Evolutionary conservation across 2,329 filamentous ascomycete species (phyloP).

Genomic region (Trichoderma polysporum): DNA sequence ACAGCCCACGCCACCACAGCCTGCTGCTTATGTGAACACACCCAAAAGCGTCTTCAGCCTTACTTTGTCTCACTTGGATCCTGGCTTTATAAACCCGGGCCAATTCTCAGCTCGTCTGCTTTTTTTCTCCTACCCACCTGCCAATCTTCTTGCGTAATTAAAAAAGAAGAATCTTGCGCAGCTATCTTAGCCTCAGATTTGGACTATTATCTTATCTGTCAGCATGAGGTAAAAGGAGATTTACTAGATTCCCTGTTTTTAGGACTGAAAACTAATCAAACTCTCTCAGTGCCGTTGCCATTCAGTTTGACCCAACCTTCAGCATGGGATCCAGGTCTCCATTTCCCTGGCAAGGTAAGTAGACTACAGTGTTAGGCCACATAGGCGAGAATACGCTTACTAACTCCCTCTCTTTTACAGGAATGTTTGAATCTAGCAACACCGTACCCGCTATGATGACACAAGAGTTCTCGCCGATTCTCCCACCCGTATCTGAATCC

Average conservation of each 20-base stretch:
- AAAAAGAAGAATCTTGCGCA: not conserved
- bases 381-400: slow-evolving; percentile 13
- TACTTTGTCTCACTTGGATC: slow-evolving; percentile 16
- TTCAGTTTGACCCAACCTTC: slow-evolving; percentile 53
- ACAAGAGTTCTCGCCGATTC: slow-evolving; percentile 48
- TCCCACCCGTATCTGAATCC: slow-evolving; percentile 45
- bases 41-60: slow-evolving; percentile 19
- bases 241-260: not conserved
- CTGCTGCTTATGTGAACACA: slow-evolving; percentile 20
- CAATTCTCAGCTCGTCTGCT: slow-evolving; percentile 8
- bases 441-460: slow-evolving; percentile 40
- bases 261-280: slow-evolving; percentile 2
- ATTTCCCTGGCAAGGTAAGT: slow-evolving; percentile 51
- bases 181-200: not conserved
- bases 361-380: not conserved
- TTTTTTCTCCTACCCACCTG: not conserved
- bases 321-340: slow-evolving; percentile 52
- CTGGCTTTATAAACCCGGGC: slow-evolving; percentile 6
- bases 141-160: not conserved
- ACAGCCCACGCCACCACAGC: slow-evolving; percentile 17
- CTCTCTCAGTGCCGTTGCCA: slow-evolving; percentile 46
- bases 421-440: slow-evolving; percentile 37
- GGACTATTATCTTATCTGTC: not conserved
- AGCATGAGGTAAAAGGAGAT: slow-evolving; percentile 19
- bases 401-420: slow-evolving; percentile 22